Percentiles rank a stretch among this genome's conserved stretches.
Evolutionary conservation across 352 stramenopile genomes (phyloP).

Genomic region (Phytophthora podocarpi): DNA sequence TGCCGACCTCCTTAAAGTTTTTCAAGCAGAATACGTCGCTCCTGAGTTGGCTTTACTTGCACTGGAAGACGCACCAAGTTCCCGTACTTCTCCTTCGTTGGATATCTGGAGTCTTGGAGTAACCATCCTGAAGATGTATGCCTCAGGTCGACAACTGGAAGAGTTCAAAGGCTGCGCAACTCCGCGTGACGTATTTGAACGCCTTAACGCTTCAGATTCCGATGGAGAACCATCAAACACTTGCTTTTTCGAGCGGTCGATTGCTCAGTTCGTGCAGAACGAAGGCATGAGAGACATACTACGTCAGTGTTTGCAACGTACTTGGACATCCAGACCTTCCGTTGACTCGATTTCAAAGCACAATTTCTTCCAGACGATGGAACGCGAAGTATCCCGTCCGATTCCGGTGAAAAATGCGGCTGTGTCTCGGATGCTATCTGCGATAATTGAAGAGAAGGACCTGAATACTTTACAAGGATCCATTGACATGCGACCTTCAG

Average conservation of each 20-base stretch:
- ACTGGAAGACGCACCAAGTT: slow-evolving; percentile 27
- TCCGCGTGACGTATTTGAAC: slow-evolving; percentile 40
- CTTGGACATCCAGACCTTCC: slow-evolving; percentile 43
- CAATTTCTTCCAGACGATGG: slow-evolving; percentile 34
- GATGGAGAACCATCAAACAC: slow-evolving; percentile 16
- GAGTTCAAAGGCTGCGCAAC: slow-evolving; percentile 49
- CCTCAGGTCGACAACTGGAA: slow-evolving; percentile 44
- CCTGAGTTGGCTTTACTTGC: slow-evolving; percentile 53
- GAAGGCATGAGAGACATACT: slow-evolving; percentile 50
- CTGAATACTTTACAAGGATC: neutral
- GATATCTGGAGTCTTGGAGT: slow-evolving; percentile 72
- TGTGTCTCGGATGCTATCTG: slow-evolving; percentile 20
- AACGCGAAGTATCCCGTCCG: slow-evolving; percentile 24
- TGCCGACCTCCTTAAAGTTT: slow-evolving; percentile 10
- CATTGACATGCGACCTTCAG: neutral
- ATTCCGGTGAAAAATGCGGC: slow-evolving; percentile 15
- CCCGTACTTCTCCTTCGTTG: slow-evolving; percentile 39
- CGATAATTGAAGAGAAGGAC: slow-evolving; percentile 29
- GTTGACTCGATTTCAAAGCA: slow-evolving; percentile 46
- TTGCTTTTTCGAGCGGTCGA: slow-evolving; percentile 55
- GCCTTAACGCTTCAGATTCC: slow-evolving; percentile 23
- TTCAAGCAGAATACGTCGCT: slow-evolving; percentile 42
- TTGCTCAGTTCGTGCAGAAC: slow-evolving; percentile 52
- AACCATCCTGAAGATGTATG: slow-evolving; percentile 63
- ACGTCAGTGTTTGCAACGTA: slow-evolving; percentile 43